A percentile compares a stretch with the other conserved stretches of the same genome.
These are phyloP conservation scores for Argentina anserina DNA, from an alignment of 306 rosid species.

Conservation along the genomic window DNA sequence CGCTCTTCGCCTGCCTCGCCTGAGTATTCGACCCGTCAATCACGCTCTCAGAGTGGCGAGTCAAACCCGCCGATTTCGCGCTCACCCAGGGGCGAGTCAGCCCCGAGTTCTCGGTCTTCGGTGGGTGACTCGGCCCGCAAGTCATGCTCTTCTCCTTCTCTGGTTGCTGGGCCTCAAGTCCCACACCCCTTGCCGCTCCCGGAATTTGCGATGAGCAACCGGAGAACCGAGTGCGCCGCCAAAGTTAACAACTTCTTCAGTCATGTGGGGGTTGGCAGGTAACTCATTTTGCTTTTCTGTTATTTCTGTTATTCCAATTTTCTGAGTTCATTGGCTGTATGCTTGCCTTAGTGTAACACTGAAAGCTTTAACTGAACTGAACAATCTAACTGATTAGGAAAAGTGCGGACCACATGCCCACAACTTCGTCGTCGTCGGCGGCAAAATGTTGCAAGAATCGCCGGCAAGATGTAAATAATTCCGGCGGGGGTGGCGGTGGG, in stretches of 20 bases:
- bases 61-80: slow-evolving; percentile 26
- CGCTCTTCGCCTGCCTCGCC: slow-evolving; percentile 49
- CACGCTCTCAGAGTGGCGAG: slow-evolving; percentile 21
- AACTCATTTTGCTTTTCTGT: neutral
- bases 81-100: slow-evolving; percentile 18
- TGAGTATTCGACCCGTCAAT: slow-evolving; percentile 23
- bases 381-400: too few species aligned
- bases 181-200: slow-evolving; percentile 76
- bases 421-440: too few species aligned
- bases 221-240: slow-evolving; percentile 30
- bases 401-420: too few species aligned
- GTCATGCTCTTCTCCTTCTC: slow-evolving; percentile 31
- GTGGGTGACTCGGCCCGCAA: slow-evolving; percentile 22
- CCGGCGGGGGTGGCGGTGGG: neutral
- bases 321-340: neutral
- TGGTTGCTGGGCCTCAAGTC: slow-evolving; percentile 9
- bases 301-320: neutral
- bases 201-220: slow-evolving; percentile 27
- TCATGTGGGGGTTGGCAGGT: slow-evolving; percentile 34
- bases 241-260: slow-evolving; percentile 4
- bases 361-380: too few species aligned
- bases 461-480: slow-evolving; percentile 22
- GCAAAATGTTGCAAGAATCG: slow-evolving; percentile 29
- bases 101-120: slow-evolving; percentile 25
- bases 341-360: too few species aligned